Percentiles rank a stretch among this genome's conserved stretches.
Evolutionary conservation across 2,329 filamentous ascomycete genomes (phyloP).

Genomic region (Talaromyces pinophilus): DNA sequence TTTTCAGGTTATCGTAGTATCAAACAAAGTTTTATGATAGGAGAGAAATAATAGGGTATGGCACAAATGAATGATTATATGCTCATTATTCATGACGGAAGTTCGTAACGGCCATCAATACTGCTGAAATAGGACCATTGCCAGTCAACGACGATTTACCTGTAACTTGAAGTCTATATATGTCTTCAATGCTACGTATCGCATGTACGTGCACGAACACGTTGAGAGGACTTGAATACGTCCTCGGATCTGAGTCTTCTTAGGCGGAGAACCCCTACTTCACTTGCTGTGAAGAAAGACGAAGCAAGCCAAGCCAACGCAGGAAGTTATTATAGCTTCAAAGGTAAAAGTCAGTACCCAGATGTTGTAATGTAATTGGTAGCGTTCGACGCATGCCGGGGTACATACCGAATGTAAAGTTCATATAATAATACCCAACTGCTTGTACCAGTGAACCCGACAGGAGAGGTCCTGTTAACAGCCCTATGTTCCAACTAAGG

Average conservation of each 20-base stretch:
- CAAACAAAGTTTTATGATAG: not conserved
- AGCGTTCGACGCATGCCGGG: not conserved
- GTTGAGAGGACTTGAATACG: not conserved
- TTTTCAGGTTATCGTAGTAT: not conserved
- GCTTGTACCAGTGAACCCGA: slow-evolving; percentile 15
- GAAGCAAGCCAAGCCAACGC: slow-evolving; percentile 10
- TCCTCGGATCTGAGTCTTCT: not conserved
- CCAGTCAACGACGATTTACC: too few relatives aligned
- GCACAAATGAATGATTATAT: not conserved
- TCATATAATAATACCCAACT: slow-evolving; percentile 23
- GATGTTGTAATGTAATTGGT: not conserved
- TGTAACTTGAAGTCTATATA: not conserved
- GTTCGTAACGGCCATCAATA: not conserved
- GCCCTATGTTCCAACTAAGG: slow-evolving; percentile 20
- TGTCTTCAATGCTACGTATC: too few relatives aligned
- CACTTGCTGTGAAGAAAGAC: slow-evolving; percentile 16
- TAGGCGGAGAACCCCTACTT: not conserved
- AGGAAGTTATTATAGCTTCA: slow-evolving; percentile 6
- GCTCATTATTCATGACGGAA: not conserved
- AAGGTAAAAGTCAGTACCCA: not conserved
- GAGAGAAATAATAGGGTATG: not conserved
- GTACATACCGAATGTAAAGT: slow-evolving; percentile 14
- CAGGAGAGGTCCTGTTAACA: slow-evolving; percentile 18
- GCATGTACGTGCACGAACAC: not conserved
- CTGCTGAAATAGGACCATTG: too few relatives aligned